Evolutionary conservation across 164 flowering plant genomes (phyloP), one percentile per base, ranked within the genome.

Genomic region (Tetrastigma voinierianum): DNA sequence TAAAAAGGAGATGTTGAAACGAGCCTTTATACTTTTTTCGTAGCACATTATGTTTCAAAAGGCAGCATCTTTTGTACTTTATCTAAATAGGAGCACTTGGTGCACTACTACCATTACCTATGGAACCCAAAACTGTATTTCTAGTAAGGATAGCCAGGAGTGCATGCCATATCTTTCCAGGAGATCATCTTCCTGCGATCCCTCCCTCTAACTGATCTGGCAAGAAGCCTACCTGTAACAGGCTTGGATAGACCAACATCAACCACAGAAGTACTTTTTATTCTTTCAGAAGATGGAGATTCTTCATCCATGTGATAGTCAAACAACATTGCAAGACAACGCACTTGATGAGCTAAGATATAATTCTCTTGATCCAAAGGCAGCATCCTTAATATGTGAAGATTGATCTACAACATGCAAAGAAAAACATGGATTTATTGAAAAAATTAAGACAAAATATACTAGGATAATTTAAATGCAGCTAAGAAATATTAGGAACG

Each of bases 171-270:
- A 56, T 84, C 89, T 67, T 90, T 92, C 98, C 98, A 95, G 43
- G 87, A 87, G 64, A 94, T 86, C 91, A 94, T 87, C 78, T 80
- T 89, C 81, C 96, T 80, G 0, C 79, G 90, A 74, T 95, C 98
- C 69, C 97, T 81, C 67, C 97, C 99, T 68, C 97, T 79, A 25
- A 83, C 83, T 44, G 88, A 87, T 76, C 99, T 84, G 13, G 86
- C 71, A 17, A 85, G 81, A 52, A 89, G 81, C 58, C 21, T 80
- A 65, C 91, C 91, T 71, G 66, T 73, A n/a, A 81, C 81, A 24
- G 95, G 97, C 68, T 79, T 83, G 74, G 86, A 83, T 71, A 90
- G 78, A 18, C 98, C 97, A 69, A 91, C 76, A 72, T 91, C 97
- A 70, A 87, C 62, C 32, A 87, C 84, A 23, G 85, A 83, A 59